Evolutionary conservation across 352 stramenopile species (phyloP), one percentile per base, ranked within the genome.

Genomic region (Phytophthora boehmeriae): DNA sequence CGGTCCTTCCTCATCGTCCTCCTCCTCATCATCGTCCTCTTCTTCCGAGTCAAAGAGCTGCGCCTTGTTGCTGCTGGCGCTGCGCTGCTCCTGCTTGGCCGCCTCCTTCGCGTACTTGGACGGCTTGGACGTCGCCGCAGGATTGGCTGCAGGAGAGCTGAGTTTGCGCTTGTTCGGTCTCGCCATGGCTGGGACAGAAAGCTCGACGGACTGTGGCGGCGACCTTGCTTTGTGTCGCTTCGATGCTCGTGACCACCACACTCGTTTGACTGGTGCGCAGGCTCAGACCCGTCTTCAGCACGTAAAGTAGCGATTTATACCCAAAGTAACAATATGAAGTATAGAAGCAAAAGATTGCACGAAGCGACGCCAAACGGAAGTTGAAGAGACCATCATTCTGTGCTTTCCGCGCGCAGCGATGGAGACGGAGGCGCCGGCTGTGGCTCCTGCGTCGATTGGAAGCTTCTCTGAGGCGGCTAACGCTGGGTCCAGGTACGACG

Each of bases 91-190:
- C 71, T 94, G 83, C 73, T 95, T 91, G 46, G 76, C 80, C 41
- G 83, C 86, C 35, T 87, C 80, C 67, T 92, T 88, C 20, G 59
- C 75, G 68, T 95, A 95, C 79, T 94, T 94, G 67, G 72, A 88
- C 39, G 48, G 43, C 63, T 68, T 59, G 23, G 53, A 28, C 14
- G 57, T 22, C 19, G 56, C 19, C 19, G 54, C 55, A 25, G 75
- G 35, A 20, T 71, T 73, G 13, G 55, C 28, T 13, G 68, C 62
- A 45, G 56, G 53, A 19, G 68, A 63, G 63, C 70, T 74, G 28
- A 73, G 68, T 76, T 87, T 85, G 56, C 78, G 71, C 73, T 87
- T 87, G 60, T 76, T 73, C n/a, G 75, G 70, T 59, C 68, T 73
- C 32, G 77, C 66, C 77, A 87, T 87, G 43, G 35, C 59, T 63